These are phyloP conservation scores for Neurospora tetraspora DNA, from an alignment of 495 filamentous ascomycete species.

Conservation along the genomic window DNA sequence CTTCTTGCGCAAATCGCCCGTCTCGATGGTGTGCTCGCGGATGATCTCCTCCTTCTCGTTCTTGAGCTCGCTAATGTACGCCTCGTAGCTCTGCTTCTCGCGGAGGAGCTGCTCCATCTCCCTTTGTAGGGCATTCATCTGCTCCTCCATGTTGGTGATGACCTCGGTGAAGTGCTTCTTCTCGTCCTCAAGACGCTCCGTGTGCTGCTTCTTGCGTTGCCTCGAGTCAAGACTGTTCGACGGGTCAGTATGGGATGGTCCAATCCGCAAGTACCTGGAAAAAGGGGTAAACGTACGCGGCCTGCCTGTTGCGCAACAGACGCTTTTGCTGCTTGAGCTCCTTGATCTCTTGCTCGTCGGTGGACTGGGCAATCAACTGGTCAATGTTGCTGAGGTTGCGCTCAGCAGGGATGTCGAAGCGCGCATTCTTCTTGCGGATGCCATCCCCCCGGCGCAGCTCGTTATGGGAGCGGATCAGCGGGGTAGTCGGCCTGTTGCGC, in stretches of 20 bases:
- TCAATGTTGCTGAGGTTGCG: constrained; percentile 93
- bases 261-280: constrained; percentile 10
- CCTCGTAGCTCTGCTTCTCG: constrained; percentile 60
- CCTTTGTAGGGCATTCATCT: constrained; percentile 54
- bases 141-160: constrained; percentile 72
- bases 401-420: constrained; percentile 94
- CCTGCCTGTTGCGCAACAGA: constrained; percentile 86
- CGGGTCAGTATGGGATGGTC: constrained; percentile 28
- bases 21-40: constrained; percentile 82
- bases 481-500: constrained; percentile 59
- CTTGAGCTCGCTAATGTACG: constrained; percentile 66
- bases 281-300: constrained; percentile 59
- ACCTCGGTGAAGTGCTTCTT: constrained; percentile 77
- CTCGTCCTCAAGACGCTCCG: constrained; percentile 91
- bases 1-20: constrained; percentile 90
- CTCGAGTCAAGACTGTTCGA: constrained; percentile 74
- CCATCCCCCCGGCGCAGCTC: constrained; percentile 77
- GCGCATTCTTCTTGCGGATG: constrained; percentile 98
- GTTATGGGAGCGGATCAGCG: constrained; percentile 67
- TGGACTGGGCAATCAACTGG: constrained; percentile 76
- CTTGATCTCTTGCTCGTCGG: constrained; percentile 90
- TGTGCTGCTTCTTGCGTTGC: constrained; percentile 98
- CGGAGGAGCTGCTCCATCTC: constrained; percentile 57
- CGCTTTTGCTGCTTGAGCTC: constrained; percentile 98
- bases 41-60: constrained; percentile 90